A percentile compares a stretch with the other conserved stretches of the same genome.
phyloP scores from a whole-genome alignment of 352 stramenopile genomes.

The Peronosclerospora sorghi region DNA sequence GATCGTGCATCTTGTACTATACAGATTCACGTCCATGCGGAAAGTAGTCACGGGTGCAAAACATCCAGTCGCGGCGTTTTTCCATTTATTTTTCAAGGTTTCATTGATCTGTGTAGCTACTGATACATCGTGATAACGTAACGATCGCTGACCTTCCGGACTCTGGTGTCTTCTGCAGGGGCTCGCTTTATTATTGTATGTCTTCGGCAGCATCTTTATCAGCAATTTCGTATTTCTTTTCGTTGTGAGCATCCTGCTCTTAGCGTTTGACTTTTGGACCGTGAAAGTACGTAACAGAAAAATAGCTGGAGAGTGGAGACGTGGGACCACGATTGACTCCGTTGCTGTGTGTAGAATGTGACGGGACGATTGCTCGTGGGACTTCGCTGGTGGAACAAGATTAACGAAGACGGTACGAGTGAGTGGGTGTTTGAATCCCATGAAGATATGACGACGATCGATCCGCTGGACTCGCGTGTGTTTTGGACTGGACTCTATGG shows the following conservation, averaged over 20 bases:
- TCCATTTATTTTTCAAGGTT: slow-evolving; percentile 96
- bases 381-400: slow-evolving; percentile 97
- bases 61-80: slow-evolving; percentile 91
- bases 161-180: slow-evolving; percentile 11
- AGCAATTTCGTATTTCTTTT: slow-evolving; percentile 94
- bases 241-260: slow-evolving; percentile 92
- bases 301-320: background rate
- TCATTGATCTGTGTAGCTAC: background rate
- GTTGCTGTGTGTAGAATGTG: slow-evolving; percentile 47
- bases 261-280: slow-evolving; percentile 98
- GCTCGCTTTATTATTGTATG: slow-evolving; percentile 88
- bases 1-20: slow-evolving; percentile 6
- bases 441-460: slow-evolving; percentile 84
- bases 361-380: slow-evolving; percentile 86
- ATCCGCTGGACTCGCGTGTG: slow-evolving; percentile 82
- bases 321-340: background rate
- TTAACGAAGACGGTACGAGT: slow-evolving; percentile 90
- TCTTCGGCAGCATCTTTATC: slow-evolving; percentile 87
- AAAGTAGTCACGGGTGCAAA: slow-evolving; percentile 68
- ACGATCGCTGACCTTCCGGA: background rate
- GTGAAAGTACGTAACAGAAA: slow-evolving; percentile 73
- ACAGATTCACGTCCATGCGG: slow-evolving; percentile 55
- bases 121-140: too few relatives aligned
- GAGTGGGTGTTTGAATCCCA: slow-evolving; percentile 96
- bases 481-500: slow-evolving; percentile 96